Evolutionary conservation across 805 yeast genomes (phyloP).

Genomic region (Candida patagonica): DNA sequence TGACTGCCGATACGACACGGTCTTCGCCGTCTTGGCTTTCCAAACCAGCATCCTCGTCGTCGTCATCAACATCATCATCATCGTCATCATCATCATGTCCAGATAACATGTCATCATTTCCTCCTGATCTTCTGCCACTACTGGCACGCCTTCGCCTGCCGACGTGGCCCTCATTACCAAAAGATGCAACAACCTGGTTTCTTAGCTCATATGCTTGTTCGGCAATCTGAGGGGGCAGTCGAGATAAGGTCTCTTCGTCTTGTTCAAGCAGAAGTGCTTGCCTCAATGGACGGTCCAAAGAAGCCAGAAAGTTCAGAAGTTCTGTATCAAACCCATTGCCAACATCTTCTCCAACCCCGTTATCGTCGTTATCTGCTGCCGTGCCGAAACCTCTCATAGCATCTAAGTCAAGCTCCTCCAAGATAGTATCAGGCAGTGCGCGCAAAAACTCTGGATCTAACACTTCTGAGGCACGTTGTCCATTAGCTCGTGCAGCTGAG

Average conservation of each 20-base stretch:
- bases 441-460: slow-evolving; percentile 72
- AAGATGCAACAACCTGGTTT: slow-evolving; percentile 14
- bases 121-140: slow-evolving; percentile 1
- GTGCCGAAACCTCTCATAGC: slow-evolving; percentile 19
- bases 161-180: slow-evolving; percentile 6
- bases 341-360: slow-evolving; percentile 14
- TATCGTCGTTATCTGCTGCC: slow-evolving; percentile 5
- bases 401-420: slow-evolving; percentile 32
- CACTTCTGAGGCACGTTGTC: slow-evolving; percentile 34
- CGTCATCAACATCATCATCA: slow-evolving; percentile 1
- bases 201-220: slow-evolving; percentile 26
- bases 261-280: slow-evolving; percentile 26
- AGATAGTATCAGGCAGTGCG: slow-evolving; percentile 60
- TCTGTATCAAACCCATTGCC: slow-evolving; percentile 20
- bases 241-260: slow-evolving; percentile 23
- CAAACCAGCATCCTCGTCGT: neutral
- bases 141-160: neutral
- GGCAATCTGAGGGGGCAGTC: slow-evolving; percentile 24
- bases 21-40: no score
- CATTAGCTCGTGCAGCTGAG: slow-evolving; percentile 26
- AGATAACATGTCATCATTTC: neutral
- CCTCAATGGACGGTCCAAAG: slow-evolving; percentile 26
- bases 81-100: slow-evolving; percentile 16
- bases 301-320: slow-evolving; percentile 23
- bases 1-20: no score